Conservation (phyloP, 345 rosid genomes). For the Populus nigra region DNA sequence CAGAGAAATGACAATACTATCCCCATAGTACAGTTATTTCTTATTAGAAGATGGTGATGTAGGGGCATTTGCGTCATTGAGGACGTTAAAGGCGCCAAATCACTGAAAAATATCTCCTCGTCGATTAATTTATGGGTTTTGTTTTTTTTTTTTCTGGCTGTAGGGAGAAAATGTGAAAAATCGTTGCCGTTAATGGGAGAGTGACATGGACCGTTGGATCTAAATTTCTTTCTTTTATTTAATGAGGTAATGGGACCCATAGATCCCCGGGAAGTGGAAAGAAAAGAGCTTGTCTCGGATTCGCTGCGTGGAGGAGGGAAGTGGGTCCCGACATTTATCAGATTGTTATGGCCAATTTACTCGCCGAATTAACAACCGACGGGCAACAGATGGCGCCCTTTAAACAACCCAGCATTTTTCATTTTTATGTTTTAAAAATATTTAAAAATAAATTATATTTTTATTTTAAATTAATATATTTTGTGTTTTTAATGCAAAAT, state of each 20-base stretch:
- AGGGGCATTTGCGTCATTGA: slow-evolving; percentile 8
- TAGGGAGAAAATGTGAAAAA: slow-evolving; percentile 14
- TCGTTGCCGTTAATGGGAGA: slow-evolving; percentile 29
- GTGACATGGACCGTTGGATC: slow-evolving; percentile 24
- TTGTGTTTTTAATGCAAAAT: too few relatives aligned
- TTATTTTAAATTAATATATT: too few relatives aligned
- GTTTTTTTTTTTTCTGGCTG: neutral
- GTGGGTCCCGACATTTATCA: slow-evolving; percentile 21
- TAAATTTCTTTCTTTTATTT: neutral
- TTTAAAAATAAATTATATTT: too few relatives aligned
- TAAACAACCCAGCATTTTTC: neutral
- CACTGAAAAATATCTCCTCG: neutral
- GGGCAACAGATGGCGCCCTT: neutral
- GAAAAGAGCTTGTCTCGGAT: slow-evolving; percentile 12
- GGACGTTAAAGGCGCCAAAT: neutral
- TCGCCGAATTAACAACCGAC: slow-evolving; percentile 2
- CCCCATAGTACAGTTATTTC: neutral
- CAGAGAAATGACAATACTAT: neutral
- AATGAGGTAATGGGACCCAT: slow-evolving; percentile 7
- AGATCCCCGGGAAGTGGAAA: slow-evolving; percentile 3
- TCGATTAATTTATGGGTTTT: neutral
- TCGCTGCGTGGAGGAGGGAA: neutral
- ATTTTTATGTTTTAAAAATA: too few relatives aligned
- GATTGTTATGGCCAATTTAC: neutral
- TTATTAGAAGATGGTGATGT: neutral